phyloP scores from a whole-genome alignment of 2,329 filamentous ascomycete species.

The Clonostachys rosea region DNA sequence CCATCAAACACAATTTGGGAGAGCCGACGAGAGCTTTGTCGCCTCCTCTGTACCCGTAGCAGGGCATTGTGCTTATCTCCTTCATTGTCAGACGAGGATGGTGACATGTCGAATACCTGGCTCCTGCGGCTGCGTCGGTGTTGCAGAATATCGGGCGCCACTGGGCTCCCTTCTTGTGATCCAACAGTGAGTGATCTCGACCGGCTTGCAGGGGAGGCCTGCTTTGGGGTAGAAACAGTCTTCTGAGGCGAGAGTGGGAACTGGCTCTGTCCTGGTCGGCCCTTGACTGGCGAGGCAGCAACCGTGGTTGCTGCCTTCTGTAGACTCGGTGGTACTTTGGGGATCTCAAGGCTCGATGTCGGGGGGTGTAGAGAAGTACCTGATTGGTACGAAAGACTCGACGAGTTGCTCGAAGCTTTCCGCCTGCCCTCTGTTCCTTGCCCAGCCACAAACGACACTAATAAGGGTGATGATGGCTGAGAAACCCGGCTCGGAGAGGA shows the following conservation, averaged over 20 bases:
- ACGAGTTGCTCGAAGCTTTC: conserved; percentile 89
- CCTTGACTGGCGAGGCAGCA: conserved; percentile 52
- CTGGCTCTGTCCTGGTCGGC: conserved; percentile 46
- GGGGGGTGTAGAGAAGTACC: conserved; percentile 59
- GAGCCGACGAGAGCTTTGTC: conserved; percentile 92
- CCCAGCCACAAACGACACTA: conserved; percentile 92
- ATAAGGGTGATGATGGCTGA: conserved; percentile 65
- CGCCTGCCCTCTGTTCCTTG: conserved; percentile 73
- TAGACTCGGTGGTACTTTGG: conserved; percentile 54
- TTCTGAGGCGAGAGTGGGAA: conserved; percentile 61
- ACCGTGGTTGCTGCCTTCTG: conserved; percentile 56
- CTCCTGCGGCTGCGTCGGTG: conserved; percentile 87
- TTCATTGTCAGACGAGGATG: conserved; percentile 96
- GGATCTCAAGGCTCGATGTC: conserved; percentile 61
- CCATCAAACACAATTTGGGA: conserved; percentile 79
- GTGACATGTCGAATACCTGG: conserved; percentile 93
- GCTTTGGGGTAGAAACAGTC: conserved; percentile 52
- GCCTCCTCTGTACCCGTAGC: conserved; percentile 83
- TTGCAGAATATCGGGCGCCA: conserved; percentile 63
- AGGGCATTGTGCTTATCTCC: conserved; percentile 87
- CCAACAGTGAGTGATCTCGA: conserved; percentile 89
- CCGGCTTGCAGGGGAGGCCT: conserved; percentile 61
- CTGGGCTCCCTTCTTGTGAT: conserved; percentile 83
- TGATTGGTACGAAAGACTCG: conserved; percentile 76
- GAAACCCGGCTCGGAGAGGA: conserved; percentile 84